phyloP scores from a whole-genome alignment of 192 early-diverging fungal genomes.

The Linnemannia schmuckeri region DNA sequence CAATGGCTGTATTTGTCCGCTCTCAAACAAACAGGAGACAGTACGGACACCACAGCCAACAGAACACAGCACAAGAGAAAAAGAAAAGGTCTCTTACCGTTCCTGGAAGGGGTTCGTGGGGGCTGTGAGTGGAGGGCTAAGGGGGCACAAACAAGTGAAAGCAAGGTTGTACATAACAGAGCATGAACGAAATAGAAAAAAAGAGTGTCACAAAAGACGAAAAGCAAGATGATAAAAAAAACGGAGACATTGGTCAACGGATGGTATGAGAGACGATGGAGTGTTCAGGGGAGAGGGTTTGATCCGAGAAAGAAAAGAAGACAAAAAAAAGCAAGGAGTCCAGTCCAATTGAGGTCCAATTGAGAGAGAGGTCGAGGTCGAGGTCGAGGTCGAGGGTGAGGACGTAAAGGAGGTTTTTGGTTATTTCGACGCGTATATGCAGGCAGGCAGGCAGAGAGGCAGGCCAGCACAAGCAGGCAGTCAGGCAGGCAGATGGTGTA shows the following conservation, averaged over 20 bases:
- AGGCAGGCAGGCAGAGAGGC: neutral
- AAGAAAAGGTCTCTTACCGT: conserved; percentile 15
- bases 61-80: neutral
- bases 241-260: neutral
- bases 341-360: neutral
- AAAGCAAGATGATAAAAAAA: neutral
- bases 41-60: neutral
- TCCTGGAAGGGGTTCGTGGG: conserved; percentile 41
- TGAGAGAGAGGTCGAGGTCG: neutral
- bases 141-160: neutral
- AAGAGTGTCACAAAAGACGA: neutral
- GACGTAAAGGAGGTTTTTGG: neutral
- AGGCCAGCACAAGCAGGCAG: neutral
- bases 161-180: neutral
- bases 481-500: neutral
- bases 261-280: neutral
- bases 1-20: neutral
- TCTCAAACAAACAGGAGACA: neutral
- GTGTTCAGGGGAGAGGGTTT: neutral
- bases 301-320: neutral
- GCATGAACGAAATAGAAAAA: conserved; percentile 2
- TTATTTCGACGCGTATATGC: conserved; percentile 4
- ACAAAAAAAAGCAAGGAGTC: conserved; percentile 9
- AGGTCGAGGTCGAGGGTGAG: no score
- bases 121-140: conserved; percentile 23